Conservation (phyloP, 129 eudicot species). For the Ambrosia artemisiifolia region DNA sequence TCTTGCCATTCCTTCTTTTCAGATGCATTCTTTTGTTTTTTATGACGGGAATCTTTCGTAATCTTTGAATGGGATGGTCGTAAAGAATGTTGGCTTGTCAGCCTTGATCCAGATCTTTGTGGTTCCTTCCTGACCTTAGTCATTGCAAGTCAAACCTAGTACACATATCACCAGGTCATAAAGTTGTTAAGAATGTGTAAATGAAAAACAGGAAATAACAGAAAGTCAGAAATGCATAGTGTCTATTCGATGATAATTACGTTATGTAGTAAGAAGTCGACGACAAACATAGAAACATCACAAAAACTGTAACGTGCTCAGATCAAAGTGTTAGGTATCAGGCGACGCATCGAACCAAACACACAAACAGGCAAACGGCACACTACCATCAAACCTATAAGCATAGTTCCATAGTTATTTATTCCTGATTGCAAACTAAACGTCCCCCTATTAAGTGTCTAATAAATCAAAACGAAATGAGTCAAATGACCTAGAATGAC, state of each 20-base stretch:
- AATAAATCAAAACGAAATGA: too few relatives aligned
- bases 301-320: neutral
- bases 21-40: constrained; percentile 32
- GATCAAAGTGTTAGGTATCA: too few relatives aligned
- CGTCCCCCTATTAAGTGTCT: too few relatives aligned
- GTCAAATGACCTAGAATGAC: too few relatives aligned
- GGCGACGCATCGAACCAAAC: too few relatives aligned
- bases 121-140: constrained; percentile 47
- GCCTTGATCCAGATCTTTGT: constrained; percentile 30
- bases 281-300: neutral
- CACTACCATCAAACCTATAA: too few relatives aligned
- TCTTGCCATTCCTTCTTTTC: constrained; percentile 53
- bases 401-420: too few relatives aligned
- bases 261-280: too few relatives aligned
- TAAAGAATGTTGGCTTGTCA: constrained; percentile 24
- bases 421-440: too few relatives aligned
- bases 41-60: constrained; percentile 29
- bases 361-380: too few relatives aligned
- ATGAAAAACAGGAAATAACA: neutral
- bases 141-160: constrained; percentile 40
- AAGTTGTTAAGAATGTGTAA: neutral
- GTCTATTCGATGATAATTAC: neutral
- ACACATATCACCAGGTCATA: constrained; percentile 13
- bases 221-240: neutral
- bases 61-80: constrained; percentile 37